Evolutionary conservation across 495 filamentous ascomycete genomes (phyloP), one percentile per base, ranked within the genome.

Genomic region (Letharia columbiana): DNA sequence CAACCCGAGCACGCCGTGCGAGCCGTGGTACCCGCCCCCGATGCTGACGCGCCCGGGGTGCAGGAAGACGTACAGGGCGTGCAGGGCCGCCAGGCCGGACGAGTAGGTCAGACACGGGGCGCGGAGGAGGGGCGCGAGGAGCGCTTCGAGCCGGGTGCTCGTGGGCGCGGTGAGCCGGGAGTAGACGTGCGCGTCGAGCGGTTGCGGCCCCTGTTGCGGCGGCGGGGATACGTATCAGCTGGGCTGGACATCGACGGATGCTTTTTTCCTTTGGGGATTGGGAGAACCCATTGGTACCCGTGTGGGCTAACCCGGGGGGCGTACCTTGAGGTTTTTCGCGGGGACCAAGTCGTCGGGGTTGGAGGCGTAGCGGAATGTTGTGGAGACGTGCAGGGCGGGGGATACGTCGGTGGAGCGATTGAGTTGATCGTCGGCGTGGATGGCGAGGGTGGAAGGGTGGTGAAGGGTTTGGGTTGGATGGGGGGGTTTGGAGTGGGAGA

Each of bases 1-100:
- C 59, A 98, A 74, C 10, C 74, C 73, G 63, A 96, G 82, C 28
- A 96, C 87, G 64, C 88, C 91, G 76, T 96, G 91, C 76, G 89
- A 93, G 70, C 94, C 94, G 78, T 98, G 94, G 77, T 98, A 98
- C 44, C 90, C 91, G 58, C 81, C 86, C 44, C 86, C 86, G 68
- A 96, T 88, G 70, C 90, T 83, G 57, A 98, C 83, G 50, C 85
- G 84, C 58, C 82, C 83, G 1, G 94, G 94, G 73, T 91, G 90
- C 9, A 94, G 78, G 68, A 86, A 84, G 13, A 89, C 81, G 20
- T 96, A 80, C 31, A 91, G 78, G 23, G 89, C 92, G 76, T 96
- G 89, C 75, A 96, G 91, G 64, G 92, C 90, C 3, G 91, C 84
- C 28, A 96, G 85, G 33, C 94, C 94, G 9, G 90, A 94, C 52